Evolutionary conservation across 202 grass and related monocot species (phyloP).

Genomic region (Zizania palustris): DNA sequence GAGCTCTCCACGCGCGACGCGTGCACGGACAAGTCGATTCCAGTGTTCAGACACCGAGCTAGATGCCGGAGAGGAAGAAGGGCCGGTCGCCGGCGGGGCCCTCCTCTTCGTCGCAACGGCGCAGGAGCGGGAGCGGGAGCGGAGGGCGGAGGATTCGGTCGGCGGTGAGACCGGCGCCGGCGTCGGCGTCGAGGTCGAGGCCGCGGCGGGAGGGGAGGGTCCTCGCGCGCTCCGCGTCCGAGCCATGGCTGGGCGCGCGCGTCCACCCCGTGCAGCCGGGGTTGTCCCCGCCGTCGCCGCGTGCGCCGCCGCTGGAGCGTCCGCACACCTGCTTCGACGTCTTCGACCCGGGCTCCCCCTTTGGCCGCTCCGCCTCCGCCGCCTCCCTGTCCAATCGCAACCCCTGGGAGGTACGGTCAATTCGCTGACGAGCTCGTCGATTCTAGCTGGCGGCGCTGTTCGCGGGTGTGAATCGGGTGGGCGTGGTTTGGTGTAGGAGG

Average conservation of each 20-base stretch:
- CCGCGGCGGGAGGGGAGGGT: slow-evolving; percentile 13
- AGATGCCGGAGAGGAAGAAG: slow-evolving; percentile 37
- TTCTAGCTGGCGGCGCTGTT: neutral
- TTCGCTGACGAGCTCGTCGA: neutral
- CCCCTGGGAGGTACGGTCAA: slow-evolving; percentile 15
- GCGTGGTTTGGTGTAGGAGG: slow-evolving; percentile 47
- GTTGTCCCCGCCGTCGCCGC: slow-evolving; percentile 30
- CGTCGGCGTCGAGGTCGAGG: slow-evolving; percentile 30
- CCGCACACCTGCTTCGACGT: slow-evolving; percentile 50
- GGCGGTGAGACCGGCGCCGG: neutral
- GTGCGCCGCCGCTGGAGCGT: slow-evolving; percentile 38
- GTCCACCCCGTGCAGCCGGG: neutral
- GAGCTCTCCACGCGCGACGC: neutral
- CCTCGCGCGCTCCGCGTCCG: slow-evolving; percentile 59
- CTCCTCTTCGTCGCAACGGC: neutral
- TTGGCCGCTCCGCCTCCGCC: neutral
- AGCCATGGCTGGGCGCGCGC: slow-evolving; percentile 42
- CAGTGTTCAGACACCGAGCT: neutral
- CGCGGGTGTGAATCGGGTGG: neutral
- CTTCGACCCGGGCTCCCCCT: slow-evolving; percentile 13
- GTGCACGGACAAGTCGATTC: neutral
- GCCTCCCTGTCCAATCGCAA: slow-evolving; percentile 6
- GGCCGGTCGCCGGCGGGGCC: slow-evolving; percentile 6
- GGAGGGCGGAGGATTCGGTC: neutral
- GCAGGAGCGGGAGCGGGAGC: neutral